A percentile compares a stretch with the other conserved stretches of the same genome.
phyloP scores from a whole-genome alignment of 371 early-diverging fungal genomes.

The Syncephalastrum contaminatum region DNA sequence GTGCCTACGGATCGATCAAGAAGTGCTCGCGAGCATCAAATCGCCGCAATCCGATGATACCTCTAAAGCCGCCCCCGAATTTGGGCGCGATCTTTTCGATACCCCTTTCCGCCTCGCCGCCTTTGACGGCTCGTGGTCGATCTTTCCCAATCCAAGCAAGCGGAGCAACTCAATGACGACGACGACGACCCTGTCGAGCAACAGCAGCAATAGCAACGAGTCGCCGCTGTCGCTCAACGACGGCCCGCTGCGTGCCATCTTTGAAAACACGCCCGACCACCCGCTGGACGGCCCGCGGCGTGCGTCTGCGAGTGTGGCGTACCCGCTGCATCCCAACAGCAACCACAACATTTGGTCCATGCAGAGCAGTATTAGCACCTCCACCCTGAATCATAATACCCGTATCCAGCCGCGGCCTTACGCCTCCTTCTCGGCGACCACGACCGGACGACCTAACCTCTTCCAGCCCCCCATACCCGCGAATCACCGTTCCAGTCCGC shows the following conservation, averaged over 20 bases:
- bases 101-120: constrained; percentile 8
- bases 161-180: no score
- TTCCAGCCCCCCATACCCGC: no score
- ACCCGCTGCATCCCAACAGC: constrained; percentile 1
- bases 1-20: constrained; percentile 13
- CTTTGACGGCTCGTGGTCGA: constrained; percentile 14
- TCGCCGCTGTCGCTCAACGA: constrained; percentile 12
- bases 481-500: no score
- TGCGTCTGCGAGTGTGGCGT: constrained; percentile 8
- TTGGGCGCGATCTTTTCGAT: constrained; percentile 5
- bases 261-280: constrained; percentile 17
- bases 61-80: neutral
- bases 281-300: constrained; percentile 10
- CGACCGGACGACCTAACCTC: neutral
- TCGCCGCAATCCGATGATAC: constrained; percentile 9
- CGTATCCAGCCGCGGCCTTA: constrained; percentile 9
- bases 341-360: constrained; percentile 16
- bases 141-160: constrained; percentile 8
- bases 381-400: neutral
- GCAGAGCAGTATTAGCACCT: constrained; percentile 12
- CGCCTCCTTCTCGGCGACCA: constrained; percentile 16
- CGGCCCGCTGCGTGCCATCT: constrained; percentile 18
- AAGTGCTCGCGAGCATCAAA: constrained; percentile 7
- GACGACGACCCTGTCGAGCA: no score
- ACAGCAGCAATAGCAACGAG: constrained; percentile 6